These are phyloP conservation scores for Hymenoscyphus fraxineus DNA, from an alignment of 2,329 filamentous ascomycete genomes.

Conservation along the genomic window DNA sequence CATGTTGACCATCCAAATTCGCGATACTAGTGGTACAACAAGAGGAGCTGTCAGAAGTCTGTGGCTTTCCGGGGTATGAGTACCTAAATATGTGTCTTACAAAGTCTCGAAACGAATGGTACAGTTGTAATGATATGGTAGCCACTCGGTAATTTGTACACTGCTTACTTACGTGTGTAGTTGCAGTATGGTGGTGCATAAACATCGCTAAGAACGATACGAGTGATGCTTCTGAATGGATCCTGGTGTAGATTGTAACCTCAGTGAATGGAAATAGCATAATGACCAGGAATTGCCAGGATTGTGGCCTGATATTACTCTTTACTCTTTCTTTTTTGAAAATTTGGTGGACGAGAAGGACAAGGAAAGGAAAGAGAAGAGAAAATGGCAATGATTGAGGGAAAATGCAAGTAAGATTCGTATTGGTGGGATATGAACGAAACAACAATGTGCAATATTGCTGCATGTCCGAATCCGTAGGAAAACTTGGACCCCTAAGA, in stretches of 20 bases:
- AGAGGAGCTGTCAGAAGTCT: not conserved
- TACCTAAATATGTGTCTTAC: not conserved
- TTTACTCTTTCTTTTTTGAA: not conserved
- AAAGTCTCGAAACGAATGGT: not conserved
- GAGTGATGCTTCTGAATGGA: not conserved
- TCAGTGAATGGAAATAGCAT: not conserved
- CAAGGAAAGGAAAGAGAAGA: not conserved
- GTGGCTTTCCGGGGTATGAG: not conserved
- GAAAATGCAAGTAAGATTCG: conserved; percentile 1
- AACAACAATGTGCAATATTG: not conserved
- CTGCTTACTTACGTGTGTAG: not conserved
- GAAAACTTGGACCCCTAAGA: not conserved
- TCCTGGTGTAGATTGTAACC: not conserved
- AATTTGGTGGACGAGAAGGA: not conserved
- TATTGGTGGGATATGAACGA: not conserved
- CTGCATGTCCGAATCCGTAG: not conserved
- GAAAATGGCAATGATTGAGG: not conserved
- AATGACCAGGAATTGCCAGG: not conserved
- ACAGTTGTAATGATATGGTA: not conserved
- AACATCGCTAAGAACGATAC: not conserved
- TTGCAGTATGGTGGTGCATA: not conserved
- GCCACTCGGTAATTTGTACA: not conserved
- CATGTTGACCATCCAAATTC: not conserved
- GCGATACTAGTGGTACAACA: not conserved
- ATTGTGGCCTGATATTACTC: not conserved